phyloP scores from a whole-genome alignment of 345 rosid species.

The Eucalyptus lansdowneana region DNA sequence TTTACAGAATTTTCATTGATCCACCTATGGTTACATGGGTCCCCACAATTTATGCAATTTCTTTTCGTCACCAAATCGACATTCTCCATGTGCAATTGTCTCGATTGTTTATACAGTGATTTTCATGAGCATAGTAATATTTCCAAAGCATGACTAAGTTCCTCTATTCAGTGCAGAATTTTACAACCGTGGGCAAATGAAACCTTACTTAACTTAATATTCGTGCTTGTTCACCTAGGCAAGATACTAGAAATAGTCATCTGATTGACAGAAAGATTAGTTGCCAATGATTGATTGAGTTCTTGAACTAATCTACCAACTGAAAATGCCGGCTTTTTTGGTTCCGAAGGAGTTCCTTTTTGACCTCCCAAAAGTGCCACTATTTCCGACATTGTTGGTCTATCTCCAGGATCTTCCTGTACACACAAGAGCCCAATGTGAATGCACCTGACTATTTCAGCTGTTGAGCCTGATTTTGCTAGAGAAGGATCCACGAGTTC shows the following conservation, averaged over 20 bases:
- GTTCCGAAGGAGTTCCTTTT: not conserved
- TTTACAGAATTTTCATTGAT: not conserved
- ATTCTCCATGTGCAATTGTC: not conserved
- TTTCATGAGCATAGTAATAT: not conserved
- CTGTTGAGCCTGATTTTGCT: constrained; percentile 1
- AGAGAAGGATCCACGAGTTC: constrained; percentile 19
- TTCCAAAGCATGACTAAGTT: not conserved
- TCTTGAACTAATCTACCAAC: not conserved
- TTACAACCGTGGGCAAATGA: not conserved
- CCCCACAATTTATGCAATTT: not conserved
- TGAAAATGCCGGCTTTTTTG: constrained; percentile 5
- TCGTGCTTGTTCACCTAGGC: not conserved
- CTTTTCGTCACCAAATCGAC: not conserved
- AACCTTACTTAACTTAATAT: not conserved
- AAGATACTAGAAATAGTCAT: not conserved
- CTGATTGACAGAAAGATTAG: not conserved
- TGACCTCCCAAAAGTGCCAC: constrained; percentile 21
- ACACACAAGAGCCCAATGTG: constrained; percentile 30
- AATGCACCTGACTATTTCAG: constrained; percentile 22
- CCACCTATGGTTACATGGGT: not conserved
- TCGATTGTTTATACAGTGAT: not conserved
- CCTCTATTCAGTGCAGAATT: not conserved
- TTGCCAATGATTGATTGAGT: not conserved
- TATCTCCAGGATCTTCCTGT: not conserved
- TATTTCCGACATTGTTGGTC: constrained; percentile 37